Base-by-base conservation (phyloP, 2,329 filamentous ascomycete species). In the Epichloe scottii region DNA sequence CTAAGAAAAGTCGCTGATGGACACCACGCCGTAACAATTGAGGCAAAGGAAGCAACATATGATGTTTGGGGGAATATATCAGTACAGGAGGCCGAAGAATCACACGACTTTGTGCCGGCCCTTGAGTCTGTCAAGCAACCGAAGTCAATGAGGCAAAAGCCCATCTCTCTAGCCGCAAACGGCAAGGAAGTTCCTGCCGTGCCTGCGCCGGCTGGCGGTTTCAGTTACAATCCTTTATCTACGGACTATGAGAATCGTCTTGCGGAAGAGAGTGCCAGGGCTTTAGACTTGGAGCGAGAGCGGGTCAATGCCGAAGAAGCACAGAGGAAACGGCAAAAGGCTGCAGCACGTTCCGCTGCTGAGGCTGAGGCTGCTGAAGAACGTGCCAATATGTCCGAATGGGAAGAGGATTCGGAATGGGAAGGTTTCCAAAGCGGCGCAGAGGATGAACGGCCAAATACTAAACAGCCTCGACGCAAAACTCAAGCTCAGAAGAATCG, bases 181-280 rank as follows among this genome's bases (percentile, higher is more conserved):
- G 90, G 89, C 38, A 95, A 91, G 66, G 68, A 77, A 0, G 74
- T 95, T 8, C 86, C 88, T 1, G 83, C 89, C 3, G 85, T 98
- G 0, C 75, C 78, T 54, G 86, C 82, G 61, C 93, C 93, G 1
- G 77, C 82, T 6, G 88, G 84, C 15, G 89, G 88, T 53, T 88
- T 84, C 66, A 95, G 88, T 60, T 98, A 98, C 72, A 98, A 98
- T 65, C 93, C 93, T 0, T 73, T 80, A 5, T 94, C 94, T 59
- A 78, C 81, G 56, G 89, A 95, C 56, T 98, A 94, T 76, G 84
- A 90, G 59, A 76, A 79, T 8, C 79, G 91, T 15, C 71, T 95
- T 43, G 76, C 78, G 19, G 74, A 79, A 41, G 88, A 94, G 67
- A 86, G 88, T 44, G 77, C 83, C 51, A 88, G 87, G 68, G 90